Evolutionary conservation across 2,329 filamentous ascomycete genomes (phyloP).

Genomic region (Laburnicola sp.): DNA sequence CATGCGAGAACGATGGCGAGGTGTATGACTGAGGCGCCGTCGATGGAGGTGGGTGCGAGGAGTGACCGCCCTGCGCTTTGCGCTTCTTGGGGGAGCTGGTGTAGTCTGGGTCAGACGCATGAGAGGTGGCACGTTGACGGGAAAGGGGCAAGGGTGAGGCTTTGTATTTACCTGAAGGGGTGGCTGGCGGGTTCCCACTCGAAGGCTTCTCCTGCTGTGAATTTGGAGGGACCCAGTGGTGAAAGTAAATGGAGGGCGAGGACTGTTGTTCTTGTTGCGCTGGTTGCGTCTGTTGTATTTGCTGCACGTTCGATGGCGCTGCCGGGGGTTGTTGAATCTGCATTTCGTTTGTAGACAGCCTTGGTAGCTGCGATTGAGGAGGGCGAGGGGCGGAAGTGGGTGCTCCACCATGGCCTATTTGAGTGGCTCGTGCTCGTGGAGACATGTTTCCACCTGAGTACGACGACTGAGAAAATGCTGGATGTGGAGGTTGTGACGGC

Average conservation of each 20-base stretch:
- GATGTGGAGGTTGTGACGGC: slow-evolving; percentile 43
- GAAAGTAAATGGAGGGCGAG: slow-evolving; percentile 82
- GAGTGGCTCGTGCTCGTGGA: slow-evolving; percentile 38
- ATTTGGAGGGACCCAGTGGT: slow-evolving; percentile 86
- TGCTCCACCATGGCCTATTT: slow-evolving; percentile 34
- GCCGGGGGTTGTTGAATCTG: slow-evolving; percentile 53
- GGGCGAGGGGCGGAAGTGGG: slow-evolving; percentile 51
- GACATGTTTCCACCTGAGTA: slow-evolving; percentile 39
- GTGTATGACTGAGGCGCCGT: slow-evolving; percentile 53
- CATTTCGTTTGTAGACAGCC: slow-evolving; percentile 58
- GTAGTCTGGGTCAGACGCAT: slow-evolving; percentile 61
- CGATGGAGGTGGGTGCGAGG: slow-evolving; percentile 55
- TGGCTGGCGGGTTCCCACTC: slow-evolving; percentile 67
- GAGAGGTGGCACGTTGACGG: slow-evolving; percentile 55
- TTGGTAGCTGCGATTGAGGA: slow-evolving; percentile 53
- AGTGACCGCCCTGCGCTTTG: slow-evolving; percentile 66
- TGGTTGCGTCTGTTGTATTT: slow-evolving; percentile 52
- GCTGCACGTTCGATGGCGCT: slow-evolving; percentile 45
- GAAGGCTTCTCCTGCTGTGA: slow-evolving; percentile 59
- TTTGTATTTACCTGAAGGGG: slow-evolving; percentile 67
- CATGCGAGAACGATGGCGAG: slow-evolving; percentile 58
- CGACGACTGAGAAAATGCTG: slow-evolving; percentile 44
- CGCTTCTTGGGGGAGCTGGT: slow-evolving; percentile 83
- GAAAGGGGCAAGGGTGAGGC: slow-evolving; percentile 45
- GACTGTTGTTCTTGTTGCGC: slow-evolving; percentile 63